Evolutionary conservation across 129 eudicot genomes (phyloP), one percentile per base, ranked within the genome.

Genomic region (Helichrysum umbraculigerum): DNA sequence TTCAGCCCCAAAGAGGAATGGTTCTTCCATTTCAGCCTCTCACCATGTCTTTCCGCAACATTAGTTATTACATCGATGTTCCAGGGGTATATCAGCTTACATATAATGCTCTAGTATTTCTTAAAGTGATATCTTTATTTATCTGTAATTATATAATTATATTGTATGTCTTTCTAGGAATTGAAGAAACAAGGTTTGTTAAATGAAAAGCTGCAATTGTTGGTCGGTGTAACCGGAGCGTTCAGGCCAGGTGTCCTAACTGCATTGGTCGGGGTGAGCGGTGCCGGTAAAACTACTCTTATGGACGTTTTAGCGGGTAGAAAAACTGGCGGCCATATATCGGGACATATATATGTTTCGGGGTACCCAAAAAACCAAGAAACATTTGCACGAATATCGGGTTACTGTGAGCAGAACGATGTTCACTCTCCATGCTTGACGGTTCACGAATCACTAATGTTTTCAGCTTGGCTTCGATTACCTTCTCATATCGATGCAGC

Each of bases 231-330:
- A 32, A 88, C 90, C 0, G 98, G 98, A 79, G 93, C 96, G 54
- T 91, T 94, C 69, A 82, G 87, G 81, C 98, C 98, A 30, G 91
- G 97, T 59, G 86, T 94, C n/a, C 96, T 94, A 15, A 94, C 98
- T 5, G 98, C 98, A 60, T 83, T 94, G 76, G 91, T 94, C n/a
- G 98, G 98, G 32, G 96, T 87, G 9, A 94, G 98, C 71, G 98
- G 98, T 30, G 98, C 98, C 66, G 98, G 98, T 66, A 94, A 94
- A 86, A 94, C 97, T 41, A 94, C 98, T 71, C 88, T 94, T 21
- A 94, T 94, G 98, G 98, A 94, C 58, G 98, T 94, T 74, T 76
- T 94, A 72, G 97, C 98, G 28, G 98, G 98, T 73, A 77, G 98
- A 84, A 94, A 94, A 94, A 94, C 98, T 0, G 98, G 93, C 7